A percentile compares a stretch with the other conserved stretches of the same genome.
Evolutionary conservation across 1,284 basidiomycete species (phyloP).

Genomic region (Vanrija sp.): DNA sequence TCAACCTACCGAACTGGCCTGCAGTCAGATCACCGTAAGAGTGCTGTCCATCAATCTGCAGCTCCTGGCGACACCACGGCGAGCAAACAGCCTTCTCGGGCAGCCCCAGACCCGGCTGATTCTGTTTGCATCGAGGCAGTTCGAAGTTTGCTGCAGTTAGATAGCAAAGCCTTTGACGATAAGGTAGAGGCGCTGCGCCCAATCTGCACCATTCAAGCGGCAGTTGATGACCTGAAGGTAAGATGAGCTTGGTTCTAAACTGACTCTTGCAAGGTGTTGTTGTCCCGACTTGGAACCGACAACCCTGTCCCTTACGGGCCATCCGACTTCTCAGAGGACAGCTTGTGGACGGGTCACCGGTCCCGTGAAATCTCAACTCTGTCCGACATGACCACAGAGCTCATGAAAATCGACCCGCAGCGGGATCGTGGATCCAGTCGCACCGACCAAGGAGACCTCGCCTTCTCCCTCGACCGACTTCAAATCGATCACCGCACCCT

Average conservation of each 20-base stretch:
- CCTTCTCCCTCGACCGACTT: conserved; percentile 53
- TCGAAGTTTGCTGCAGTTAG: conserved; percentile 46
- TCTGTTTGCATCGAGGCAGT: not conserved
- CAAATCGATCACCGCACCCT: conserved; percentile 25
- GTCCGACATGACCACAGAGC: conserved; percentile 47
- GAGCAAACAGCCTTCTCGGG: not conserved
- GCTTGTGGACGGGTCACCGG: conserved; percentile 79
- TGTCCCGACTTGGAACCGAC: conserved; percentile 86
- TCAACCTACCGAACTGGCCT: conserved; percentile 10
- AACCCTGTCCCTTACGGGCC: conserved; percentile 75
- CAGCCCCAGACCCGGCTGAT: not conserved
- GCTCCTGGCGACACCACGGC: not conserved
- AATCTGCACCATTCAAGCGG: conserved; percentile 58
- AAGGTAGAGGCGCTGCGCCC: conserved; percentile 14
- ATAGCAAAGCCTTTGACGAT: conserved; percentile 11
- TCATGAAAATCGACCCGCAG: conserved; percentile 17
- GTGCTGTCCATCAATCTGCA: not conserved
- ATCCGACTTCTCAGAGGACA: conserved; percentile 77
- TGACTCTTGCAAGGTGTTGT: conserved; percentile 61
- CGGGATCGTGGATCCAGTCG: conserved; percentile 1
- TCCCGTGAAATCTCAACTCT: conserved; percentile 77
- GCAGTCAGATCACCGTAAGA: conserved; percentile 3
- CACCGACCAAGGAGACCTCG: conserved; percentile 55
- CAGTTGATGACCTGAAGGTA: conserved; percentile 77
- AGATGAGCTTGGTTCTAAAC: conserved; percentile 7